Conservation (phyloP, 768 basidiomycete species). For the Cytidiella melzeri region DNA sequence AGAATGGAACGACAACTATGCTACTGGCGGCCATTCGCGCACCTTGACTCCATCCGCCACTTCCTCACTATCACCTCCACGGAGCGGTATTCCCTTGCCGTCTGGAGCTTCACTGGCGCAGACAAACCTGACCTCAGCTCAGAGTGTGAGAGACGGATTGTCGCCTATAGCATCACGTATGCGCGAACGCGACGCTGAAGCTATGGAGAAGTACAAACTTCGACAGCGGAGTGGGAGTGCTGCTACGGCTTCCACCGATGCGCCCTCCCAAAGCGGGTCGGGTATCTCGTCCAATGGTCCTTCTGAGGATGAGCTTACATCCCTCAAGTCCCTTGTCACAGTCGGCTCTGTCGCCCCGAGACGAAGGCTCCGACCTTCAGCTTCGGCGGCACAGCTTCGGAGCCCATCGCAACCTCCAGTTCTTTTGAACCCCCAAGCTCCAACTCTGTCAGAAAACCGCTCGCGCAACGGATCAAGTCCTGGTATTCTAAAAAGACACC, state of each 20-base stretch:
- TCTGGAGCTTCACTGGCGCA: constrained; percentile 35
- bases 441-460: constrained; percentile 31
- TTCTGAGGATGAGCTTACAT: constrained; percentile 29
- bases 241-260: constrained; percentile 67
- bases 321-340: constrained; percentile 38
- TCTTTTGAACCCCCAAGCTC: constrained; percentile 32
- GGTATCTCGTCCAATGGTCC: constrained; percentile 38
- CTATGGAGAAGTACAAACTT: constrained; percentile 79
- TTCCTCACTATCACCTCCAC: constrained; percentile 28
- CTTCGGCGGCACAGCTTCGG: constrained; percentile 73
- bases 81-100: constrained; percentile 20
- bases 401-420: constrained; percentile 34
- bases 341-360: constrained; percentile 55
- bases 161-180: constrained; percentile 79
- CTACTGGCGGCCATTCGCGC: constrained; percentile 33
- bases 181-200: constrained; percentile 79
- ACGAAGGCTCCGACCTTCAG: constrained; percentile 58
- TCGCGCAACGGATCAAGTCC: constrained; percentile 68
- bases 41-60: constrained; percentile 38
- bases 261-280: constrained; percentile 55
- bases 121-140: constrained; percentile 25
- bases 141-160: constrained; percentile 41
- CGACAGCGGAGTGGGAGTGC: constrained; percentile 80
- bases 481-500: constrained; percentile 36
- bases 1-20: constrained; percentile 43